These are phyloP conservation scores for Phytophthora ohioensis DNA, from an alignment of 352 stramenopile genomes.

Conservation along the genomic window DNA sequence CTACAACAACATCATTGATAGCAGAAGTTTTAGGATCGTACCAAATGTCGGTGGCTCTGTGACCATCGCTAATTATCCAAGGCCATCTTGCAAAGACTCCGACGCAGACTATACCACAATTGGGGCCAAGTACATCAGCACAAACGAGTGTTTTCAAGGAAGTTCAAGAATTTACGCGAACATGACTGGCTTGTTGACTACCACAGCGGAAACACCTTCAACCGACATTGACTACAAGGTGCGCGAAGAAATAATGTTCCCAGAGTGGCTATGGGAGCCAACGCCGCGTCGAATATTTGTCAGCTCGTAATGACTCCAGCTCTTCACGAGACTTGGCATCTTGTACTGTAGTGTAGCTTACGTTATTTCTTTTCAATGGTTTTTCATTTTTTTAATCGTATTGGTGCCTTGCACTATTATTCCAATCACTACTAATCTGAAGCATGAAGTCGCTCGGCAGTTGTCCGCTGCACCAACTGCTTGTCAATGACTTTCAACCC, in stretches of 20 bases:
- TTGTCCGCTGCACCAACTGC: conserved; percentile 26
- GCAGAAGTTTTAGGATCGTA: conserved; percentile 14
- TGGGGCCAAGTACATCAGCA: conserved; percentile 26
- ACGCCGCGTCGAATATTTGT: conserved; percentile 14
- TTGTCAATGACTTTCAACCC: conserved; percentile 13
- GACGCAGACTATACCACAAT: conserved; percentile 12
- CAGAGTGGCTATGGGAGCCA: conserved; percentile 20
- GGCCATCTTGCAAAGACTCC: conserved; percentile 3
- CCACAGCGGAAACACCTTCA: background rate
- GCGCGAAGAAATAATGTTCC: conserved; percentile 26
- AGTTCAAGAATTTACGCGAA: conserved; percentile 12
- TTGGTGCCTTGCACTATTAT: background rate
- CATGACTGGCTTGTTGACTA: conserved; percentile 1
- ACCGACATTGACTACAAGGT: conserved; percentile 5
- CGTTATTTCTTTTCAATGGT: background rate
- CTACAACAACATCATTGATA: background rate
- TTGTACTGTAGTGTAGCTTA: background rate
- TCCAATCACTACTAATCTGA: conserved; percentile 12
- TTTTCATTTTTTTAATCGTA: background rate
- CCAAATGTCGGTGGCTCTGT: conserved; percentile 8
- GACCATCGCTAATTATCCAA: conserved; percentile 19
- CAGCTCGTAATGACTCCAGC: conserved; percentile 2
- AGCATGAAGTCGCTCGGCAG: conserved; percentile 12
- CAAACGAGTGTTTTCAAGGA: conserved; percentile 12
- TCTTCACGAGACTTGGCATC: background rate